Evolutionary conservation across 805 yeast genomes (phyloP).

Genomic region (Spathaspora passalidarum): DNA sequence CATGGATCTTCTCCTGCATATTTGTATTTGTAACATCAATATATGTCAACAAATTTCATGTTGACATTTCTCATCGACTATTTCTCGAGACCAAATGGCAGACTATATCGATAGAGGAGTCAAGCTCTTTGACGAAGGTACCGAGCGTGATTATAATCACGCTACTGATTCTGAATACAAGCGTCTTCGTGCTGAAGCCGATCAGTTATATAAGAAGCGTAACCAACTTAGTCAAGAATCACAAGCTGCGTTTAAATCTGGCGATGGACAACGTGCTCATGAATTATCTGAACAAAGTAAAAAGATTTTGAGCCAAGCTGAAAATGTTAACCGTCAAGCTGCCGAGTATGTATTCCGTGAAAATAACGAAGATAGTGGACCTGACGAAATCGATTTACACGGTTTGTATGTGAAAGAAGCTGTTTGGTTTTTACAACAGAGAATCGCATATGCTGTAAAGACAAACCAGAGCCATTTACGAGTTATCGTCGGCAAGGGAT

Average conservation of each 20-base stretch:
- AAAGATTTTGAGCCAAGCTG: slow-evolving; percentile 57
- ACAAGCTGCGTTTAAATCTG: slow-evolving; percentile 71
- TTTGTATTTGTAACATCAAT: no score
- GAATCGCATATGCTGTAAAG: slow-evolving; percentile 65
- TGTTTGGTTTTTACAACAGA: slow-evolving; percentile 64
- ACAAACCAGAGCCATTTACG: slow-evolving; percentile 59
- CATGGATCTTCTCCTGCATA: no score
- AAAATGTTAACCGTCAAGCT: slow-evolving; percentile 70
- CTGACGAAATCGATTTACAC: slow-evolving; percentile 88
- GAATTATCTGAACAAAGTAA: slow-evolving; percentile 70
- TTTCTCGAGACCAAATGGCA: slow-evolving; percentile 43
- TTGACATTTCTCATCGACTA: no score
- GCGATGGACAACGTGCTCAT: slow-evolving; percentile 73
- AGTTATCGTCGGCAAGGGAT: slow-evolving; percentile 92
- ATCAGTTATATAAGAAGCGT: slow-evolving; percentile 57
- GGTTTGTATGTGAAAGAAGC: slow-evolving; percentile 92
- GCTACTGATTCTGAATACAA: slow-evolving; percentile 65
- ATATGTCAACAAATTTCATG: not conserved
- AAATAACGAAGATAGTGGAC: slow-evolving; percentile 82
- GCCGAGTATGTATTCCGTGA: slow-evolving; percentile 87
- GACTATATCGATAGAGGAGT: slow-evolving; percentile 22
- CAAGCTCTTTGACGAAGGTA: slow-evolving; percentile 19
- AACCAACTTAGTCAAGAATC: slow-evolving; percentile 60
- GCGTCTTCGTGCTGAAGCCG: slow-evolving; percentile 64
- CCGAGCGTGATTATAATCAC: slow-evolving; percentile 63